Base-by-base conservation (phyloP, 225 moss, liverwort and hornwort species). In the Physcomitrium patens region DNA sequence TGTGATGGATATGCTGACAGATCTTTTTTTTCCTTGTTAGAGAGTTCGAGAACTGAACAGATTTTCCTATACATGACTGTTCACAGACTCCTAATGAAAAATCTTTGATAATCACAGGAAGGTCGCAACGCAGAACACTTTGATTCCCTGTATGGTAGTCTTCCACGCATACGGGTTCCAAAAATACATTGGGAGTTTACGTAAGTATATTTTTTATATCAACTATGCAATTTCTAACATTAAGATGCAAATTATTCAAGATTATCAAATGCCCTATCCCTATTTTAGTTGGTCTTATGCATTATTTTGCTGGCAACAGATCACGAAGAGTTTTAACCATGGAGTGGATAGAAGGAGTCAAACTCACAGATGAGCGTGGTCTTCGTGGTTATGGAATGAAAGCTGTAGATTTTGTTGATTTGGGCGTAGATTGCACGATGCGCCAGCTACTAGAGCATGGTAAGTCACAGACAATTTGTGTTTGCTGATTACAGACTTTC, bases 281-380 rank as follows among this genome's bases (percentile, higher is more conserved):
- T 53, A n/a, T 28, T 59, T 65, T 37, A 48, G 56, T 70, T 53
- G 67, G 62, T 67, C 54, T 79, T 14, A 68, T 57, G 52, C 31
- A 46, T 70, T 77, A 19, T 55, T 79, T 10, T 70, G 22, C 65
- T 82, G 68, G 18, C 68, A 57, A 74, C 76, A 89, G 89, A 60
- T 88, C 90, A 77, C 72, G 87, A 67, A 80, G 90, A 71, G 90
- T 90, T 17, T 78, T 90, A 78, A 85, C 87, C 55, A 87, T 90
- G 90, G 90, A 90, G 54, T 90, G 90, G 87, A 87, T 90, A 51
- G 85, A 90, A 77, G 87, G 90, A 76, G 72, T 87, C 64, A 90
- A 90, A 56, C 90, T 90, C 17, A 87, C 90, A 44, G 85, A 90
- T 75, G 77, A 87, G 50, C 71, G 65, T 46, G 90, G 85, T 58